Base-by-base conservation (phyloP, 176 grass and related monocot genomes). In the Stipa capillata region DNA sequence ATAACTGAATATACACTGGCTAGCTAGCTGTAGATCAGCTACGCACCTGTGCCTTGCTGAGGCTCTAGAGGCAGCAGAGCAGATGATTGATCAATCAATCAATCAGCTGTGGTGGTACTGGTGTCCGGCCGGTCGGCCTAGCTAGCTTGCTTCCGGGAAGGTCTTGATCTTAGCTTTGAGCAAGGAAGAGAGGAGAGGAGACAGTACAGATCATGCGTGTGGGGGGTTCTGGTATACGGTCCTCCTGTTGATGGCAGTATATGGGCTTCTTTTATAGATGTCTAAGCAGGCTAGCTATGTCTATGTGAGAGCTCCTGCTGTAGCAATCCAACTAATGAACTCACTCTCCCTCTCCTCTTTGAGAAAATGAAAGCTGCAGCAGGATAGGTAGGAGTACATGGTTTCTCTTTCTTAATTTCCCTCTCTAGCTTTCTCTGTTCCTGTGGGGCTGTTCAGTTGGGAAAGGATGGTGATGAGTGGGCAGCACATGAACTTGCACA, bases 191-290 rank as follows among this genome's bases (percentile, higher is more conserved):
- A 73, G 50, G 41, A 23, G 69, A 25, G 31, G 41, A 71, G 83
- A 79, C 62, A 60, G 75, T 83, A 69, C 76, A 75, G 35, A 80
- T 76, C 33, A 43, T 84, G 27, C 81, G 59, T 84, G 49, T 50
- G 73, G 82, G 73, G 4, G n/a, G n/a, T n/a, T 40, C n/a, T 73
- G 62, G 28, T 49, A 87, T 83, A 84, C 79, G 86, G 86, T 68
- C 86, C 67, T 88, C 81, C 53, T 43, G 76, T 76, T 45, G 62
- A 85, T 80, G 82, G 76, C 36, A 47, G 69, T 71, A 80, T 88
- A 43, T 61, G 86, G 73, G 85, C 44, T 88, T 80, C 59, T 84
- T 84, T 80, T 88, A 88, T 88, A 88, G 81, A 88, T 51, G 69
- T 41, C 67, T 80, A 28, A 54, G 45, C n/a, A 23, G n/a, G 32